Conservation (phyloP, 73 alveolate species). For the Breviolum minutum region DNA sequence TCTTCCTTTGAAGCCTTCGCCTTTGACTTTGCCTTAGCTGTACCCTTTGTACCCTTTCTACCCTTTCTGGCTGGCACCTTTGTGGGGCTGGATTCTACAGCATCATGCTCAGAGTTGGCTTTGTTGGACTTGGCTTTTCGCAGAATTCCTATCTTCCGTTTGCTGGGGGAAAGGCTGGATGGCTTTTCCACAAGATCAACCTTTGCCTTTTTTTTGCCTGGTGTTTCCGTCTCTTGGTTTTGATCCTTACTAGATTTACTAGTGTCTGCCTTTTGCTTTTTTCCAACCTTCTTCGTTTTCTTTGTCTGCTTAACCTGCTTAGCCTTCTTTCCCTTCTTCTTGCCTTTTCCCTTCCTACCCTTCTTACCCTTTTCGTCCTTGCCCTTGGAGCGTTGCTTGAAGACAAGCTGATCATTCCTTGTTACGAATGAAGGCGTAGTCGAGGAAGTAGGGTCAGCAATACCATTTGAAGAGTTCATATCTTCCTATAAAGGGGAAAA, state of each 20-base stretch:
- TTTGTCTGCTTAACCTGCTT: neutral
- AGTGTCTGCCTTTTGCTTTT: too few species aligned
- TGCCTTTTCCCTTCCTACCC: neutral
- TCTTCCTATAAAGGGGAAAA: too few species aligned
- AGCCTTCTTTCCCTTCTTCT: neutral
- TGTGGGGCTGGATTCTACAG: neutral
- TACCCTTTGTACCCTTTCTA: neutral
- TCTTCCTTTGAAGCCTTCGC: neutral
- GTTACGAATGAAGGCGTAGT: too few species aligned
- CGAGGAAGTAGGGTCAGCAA: too few species aligned
- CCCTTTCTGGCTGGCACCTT: neutral
- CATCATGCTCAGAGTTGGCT: neutral
- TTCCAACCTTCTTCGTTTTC: too few species aligned
- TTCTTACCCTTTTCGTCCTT: neutral
- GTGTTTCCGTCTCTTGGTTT: neutral
- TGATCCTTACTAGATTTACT: too few species aligned
- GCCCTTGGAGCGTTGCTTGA: neutral
- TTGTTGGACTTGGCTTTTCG: neutral
- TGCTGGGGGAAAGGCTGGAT: neutral
- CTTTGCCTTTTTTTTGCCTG: neutral
- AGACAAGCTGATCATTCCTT: neutral
- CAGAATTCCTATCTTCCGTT: neutral
- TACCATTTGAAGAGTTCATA: too few species aligned
- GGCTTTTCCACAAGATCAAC: neutral
- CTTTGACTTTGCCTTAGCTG: neutral